Evolutionary conservation across 176 grass and related monocot species (phyloP), one percentile per base, ranked within the genome.

Genomic region (Bonia amplexicaulis): DNA sequence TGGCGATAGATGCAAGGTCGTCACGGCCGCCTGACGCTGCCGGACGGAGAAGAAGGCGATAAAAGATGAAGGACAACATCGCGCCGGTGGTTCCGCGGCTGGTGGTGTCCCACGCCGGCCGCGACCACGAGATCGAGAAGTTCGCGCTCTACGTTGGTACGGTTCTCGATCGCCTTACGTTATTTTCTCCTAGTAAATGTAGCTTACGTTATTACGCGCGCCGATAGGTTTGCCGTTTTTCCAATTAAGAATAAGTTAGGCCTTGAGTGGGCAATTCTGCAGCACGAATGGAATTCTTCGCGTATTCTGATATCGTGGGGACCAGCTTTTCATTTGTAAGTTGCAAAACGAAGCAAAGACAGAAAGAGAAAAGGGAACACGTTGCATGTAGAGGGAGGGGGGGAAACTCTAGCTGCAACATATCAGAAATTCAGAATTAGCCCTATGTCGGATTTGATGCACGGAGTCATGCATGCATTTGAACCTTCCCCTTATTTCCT

Each of bases 71-170:
- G 41, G 37, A 62, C 2, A 6, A 40, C 42, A 37, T 9, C 26
- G 67, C 61, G 22, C 49, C 33, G 57, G 40, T 73, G 79, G 81
- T 94, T 90, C 96, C 93, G 11, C 71, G 60, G 44, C 84, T 99
- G 64, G 47, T 83, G 20, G 67, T 87, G 39, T 73, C 85, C n/a
- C 88, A 68, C 44, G 87, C 55, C 52, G 85, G 93, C 47, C 81
- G 82, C 39, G 60, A 82, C 81, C 88, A 85, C 65, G 78, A 99
- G 79, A 87, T 96, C 45, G 93, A 99, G 77, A 87, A 84, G 7
- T 99, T 96, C 85, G 85, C 90, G 9, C 90, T 86, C 27, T 99
- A 99, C 69, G 93, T 96, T 59, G 93, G 96, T 99, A 98, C 71
- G 76, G 55, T 19, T 12, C 59, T n/a, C 41, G 6, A 69, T n/a